phyloP scores from a whole-genome alignment of 108 stramenopile species.

The Fragilaria radians region DNA sequence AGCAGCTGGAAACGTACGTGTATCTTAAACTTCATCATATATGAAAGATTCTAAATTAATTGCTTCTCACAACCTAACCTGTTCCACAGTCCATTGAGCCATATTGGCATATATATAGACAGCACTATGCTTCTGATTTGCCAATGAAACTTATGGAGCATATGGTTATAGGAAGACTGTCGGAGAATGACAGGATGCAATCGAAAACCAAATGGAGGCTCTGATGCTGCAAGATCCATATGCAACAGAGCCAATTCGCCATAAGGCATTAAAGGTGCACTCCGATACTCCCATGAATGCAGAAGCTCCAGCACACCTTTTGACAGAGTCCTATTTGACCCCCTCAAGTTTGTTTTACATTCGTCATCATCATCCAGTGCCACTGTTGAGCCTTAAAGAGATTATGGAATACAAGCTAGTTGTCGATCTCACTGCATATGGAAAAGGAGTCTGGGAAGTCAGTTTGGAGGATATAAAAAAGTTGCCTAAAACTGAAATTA shows the following conservation, averaged over 20 bases:
- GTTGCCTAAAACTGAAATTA: conserved; percentile 60
- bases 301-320: conserved; percentile 54
- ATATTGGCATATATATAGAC: conserved; percentile 67
- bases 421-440: conserved; percentile 54
- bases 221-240: conserved; percentile 67
- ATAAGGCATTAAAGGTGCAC: conserved; percentile 54
- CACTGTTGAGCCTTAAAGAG: conserved; percentile 57
- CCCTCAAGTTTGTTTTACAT: conserved; percentile 73
- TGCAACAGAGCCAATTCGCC: conserved; percentile 59
- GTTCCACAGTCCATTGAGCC: conserved; percentile 39
- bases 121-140: conserved; percentile 81
- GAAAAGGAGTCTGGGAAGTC: conserved; percentile 24
- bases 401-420: conserved; percentile 51
- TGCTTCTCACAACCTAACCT: neutral
- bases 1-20: conserved; percentile 27
- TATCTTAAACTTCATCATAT: neutral
- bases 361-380: conserved; percentile 86
- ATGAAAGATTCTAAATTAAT: neutral
- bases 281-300: conserved; percentile 81
- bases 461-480: conserved; percentile 67
- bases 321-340: conserved; percentile 60
- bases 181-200: conserved; percentile 58
- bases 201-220: conserved; percentile 69
- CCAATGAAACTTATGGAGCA: conserved; percentile 73
- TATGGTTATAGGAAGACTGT: conserved; percentile 65